Evolutionary conservation across 2,329 filamentous ascomycete genomes (phyloP).

Genomic region (Ophiognomonia clavigignenti-juglandacearum): DNA sequence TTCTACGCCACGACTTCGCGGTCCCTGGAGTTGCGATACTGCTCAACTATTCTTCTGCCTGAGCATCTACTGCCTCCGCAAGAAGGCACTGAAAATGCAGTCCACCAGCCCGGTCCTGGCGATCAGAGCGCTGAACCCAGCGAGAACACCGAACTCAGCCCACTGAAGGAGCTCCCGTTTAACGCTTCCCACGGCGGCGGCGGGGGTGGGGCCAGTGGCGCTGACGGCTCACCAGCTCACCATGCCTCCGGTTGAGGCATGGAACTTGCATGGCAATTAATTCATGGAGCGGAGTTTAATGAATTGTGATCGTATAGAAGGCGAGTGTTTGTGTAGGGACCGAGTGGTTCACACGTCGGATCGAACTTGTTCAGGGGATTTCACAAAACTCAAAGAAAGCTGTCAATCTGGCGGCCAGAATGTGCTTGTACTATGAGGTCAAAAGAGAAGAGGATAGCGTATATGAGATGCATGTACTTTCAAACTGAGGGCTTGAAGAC

Average conservation of each 20-base stretch:
- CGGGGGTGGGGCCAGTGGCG: no score
- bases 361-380: no score
- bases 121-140: neutral
- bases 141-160: neutral
- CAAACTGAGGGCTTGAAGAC: no score
- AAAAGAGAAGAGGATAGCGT: no score
- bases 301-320: neutral
- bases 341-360: neutral
- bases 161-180: neutral
- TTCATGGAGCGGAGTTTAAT: neutral
- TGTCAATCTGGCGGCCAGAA: no score
- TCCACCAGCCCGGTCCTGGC: no score
- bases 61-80: neutral
- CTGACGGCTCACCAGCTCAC: neutral
- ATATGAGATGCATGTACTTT: no score
- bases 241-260: no score
- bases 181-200: no score
- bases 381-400: no score
- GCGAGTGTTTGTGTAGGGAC: neutral
- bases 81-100: neutral
- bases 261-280: neutral
- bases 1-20: conserved; percentile 46
- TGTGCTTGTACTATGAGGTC: no score
- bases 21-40: conserved; percentile 41
- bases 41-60: conserved; percentile 36